These are phyloP conservation scores for Podospora australis DNA, from an alignment of 495 filamentous ascomycete genomes.

Conservation along the genomic window DNA sequence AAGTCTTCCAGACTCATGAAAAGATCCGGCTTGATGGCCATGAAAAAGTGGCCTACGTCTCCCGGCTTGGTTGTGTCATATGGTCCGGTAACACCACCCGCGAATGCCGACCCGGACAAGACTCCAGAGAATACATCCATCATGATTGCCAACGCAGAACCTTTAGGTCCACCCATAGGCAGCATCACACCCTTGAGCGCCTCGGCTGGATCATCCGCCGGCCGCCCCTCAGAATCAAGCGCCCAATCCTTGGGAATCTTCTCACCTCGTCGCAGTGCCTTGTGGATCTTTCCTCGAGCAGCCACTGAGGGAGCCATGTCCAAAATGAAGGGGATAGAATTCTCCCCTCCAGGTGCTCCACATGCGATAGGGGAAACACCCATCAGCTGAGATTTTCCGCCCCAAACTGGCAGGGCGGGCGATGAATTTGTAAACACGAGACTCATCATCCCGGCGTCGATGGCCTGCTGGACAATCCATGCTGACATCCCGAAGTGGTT, in stretches of 20 bases:
- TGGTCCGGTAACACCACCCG: slow-evolving; percentile 62
- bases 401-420: slow-evolving; percentile 68
- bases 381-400: slow-evolving; percentile 59
- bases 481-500: slow-evolving; percentile 82
- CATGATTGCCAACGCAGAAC: slow-evolving; percentile 65
- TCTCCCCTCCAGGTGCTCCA: slow-evolving; percentile 54
- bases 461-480: slow-evolving; percentile 68
- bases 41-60: slow-evolving; percentile 70
- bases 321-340: slow-evolving; percentile 53
- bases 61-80: slow-evolving; percentile 63
- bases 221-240: slow-evolving; percentile 60
- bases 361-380: slow-evolving; percentile 74
- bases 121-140: slow-evolving; percentile 83
- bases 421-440: slow-evolving; percentile 76
- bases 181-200: slow-evolving; percentile 70
- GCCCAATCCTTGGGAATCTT: slow-evolving; percentile 72
- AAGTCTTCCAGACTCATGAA: slow-evolving; percentile 69
- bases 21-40: slow-evolving; percentile 69
- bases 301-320: slow-evolving; percentile 75
- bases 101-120: slow-evolving; percentile 61
- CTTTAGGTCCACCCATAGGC: slow-evolving; percentile 75
- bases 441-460: slow-evolving; percentile 65
- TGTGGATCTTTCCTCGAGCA: slow-evolving; percentile 70
- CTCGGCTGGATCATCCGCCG: slow-evolving; percentile 58
- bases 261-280: slow-evolving; percentile 63